Percentiles rank a stretch among this genome's conserved stretches.
These are phyloP conservation scores for Phytophthora melonis DNA, from an alignment of 352 stramenopile species.

Conservation along the genomic window DNA sequence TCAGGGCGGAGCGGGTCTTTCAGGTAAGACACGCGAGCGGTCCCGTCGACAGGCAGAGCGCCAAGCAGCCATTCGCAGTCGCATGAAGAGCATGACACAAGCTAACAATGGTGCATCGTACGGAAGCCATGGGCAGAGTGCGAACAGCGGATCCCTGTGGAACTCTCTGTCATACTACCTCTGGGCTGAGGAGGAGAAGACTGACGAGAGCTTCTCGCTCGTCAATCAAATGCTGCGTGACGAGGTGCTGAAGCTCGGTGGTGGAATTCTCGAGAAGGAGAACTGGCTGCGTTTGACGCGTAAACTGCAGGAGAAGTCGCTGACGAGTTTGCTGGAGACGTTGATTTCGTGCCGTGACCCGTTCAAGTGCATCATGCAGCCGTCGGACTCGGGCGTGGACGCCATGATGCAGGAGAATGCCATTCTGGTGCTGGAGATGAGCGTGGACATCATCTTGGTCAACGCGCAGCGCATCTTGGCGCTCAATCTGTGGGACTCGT, in stretches of 20 bases:
- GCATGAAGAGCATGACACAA: slow-evolving; percentile 84
- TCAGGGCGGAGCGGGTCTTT: slow-evolving; percentile 66
- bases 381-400: slow-evolving; percentile 61
- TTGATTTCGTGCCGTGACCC: slow-evolving; percentile 78
- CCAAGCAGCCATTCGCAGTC: slow-evolving; percentile 82
- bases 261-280: slow-evolving; percentile 84
- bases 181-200: slow-evolving; percentile 85
- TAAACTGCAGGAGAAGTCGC: slow-evolving; percentile 71
- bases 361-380: slow-evolving; percentile 80
- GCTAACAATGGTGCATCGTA: slow-evolving; percentile 57
- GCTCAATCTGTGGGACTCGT: slow-evolving; percentile 81
- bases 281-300: slow-evolving; percentile 88
- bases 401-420: slow-evolving; percentile 91
- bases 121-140: slow-evolving; percentile 44
- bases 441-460: slow-evolving; percentile 86
- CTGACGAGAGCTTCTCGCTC: slow-evolving; percentile 82
- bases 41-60: slow-evolving; percentile 82
- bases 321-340: slow-evolving; percentile 77
- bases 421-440: slow-evolving; percentile 88
- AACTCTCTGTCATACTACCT: slow-evolving; percentile 86
- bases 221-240: slow-evolving; percentile 86
- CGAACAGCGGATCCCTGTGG: slow-evolving; percentile 74
- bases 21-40: slow-evolving; percentile 80
- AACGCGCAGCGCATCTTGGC: slow-evolving; percentile 82
- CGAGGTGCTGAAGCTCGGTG: slow-evolving; percentile 73